Percentiles rank a stretch among this genome's conserved stretches.
phyloP scores from a whole-genome alignment of 441 rosid species.

The Euphorbia corollata region DNA sequence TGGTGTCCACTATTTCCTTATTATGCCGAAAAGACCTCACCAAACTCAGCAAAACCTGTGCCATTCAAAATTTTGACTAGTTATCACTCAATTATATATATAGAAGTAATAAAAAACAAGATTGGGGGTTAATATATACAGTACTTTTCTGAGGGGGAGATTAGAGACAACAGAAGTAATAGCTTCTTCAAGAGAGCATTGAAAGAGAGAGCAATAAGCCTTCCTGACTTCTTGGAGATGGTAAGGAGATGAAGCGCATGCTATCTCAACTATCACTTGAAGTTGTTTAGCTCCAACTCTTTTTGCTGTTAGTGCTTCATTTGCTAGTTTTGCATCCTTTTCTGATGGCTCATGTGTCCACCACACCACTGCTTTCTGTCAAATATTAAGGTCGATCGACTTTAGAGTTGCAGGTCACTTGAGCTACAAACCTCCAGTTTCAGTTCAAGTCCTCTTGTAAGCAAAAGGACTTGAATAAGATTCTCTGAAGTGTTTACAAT shows the following conservation, averaged over 20 bases:
- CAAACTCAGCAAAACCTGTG: slow-evolving; percentile 57
- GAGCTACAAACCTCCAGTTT: too few relatives aligned
- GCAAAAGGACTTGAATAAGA: too few relatives aligned
- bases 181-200: slow-evolving; percentile 69
- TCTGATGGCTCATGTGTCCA: slow-evolving; percentile 79
- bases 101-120: too few relatives aligned
- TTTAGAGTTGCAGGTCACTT: too few relatives aligned
- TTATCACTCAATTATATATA: too few relatives aligned
- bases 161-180: slow-evolving; percentile 35
- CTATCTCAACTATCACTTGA: slow-evolving; percentile 62
- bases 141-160: slow-evolving; percentile 59
- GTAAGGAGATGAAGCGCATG: slow-evolving; percentile 58
- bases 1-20: slow-evolving; percentile 42
- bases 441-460: too few relatives aligned
- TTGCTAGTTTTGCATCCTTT: slow-evolving; percentile 71
- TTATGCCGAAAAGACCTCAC: slow-evolving; percentile 74
- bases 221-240: slow-evolving; percentile 68
- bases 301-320: slow-evolving; percentile 40
- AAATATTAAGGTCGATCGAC: too few relatives aligned
- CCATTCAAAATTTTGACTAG: too few relatives aligned
- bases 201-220: slow-evolving; percentile 60
- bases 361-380: slow-evolving; percentile 62
- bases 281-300: slow-evolving; percentile 37
- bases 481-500: too few relatives aligned
- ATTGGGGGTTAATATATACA: too few relatives aligned